Evolutionary conservation across 2,329 filamentous ascomycete species (phyloP).

Genomic region (Fonsecaea multimorphosa): DNA sequence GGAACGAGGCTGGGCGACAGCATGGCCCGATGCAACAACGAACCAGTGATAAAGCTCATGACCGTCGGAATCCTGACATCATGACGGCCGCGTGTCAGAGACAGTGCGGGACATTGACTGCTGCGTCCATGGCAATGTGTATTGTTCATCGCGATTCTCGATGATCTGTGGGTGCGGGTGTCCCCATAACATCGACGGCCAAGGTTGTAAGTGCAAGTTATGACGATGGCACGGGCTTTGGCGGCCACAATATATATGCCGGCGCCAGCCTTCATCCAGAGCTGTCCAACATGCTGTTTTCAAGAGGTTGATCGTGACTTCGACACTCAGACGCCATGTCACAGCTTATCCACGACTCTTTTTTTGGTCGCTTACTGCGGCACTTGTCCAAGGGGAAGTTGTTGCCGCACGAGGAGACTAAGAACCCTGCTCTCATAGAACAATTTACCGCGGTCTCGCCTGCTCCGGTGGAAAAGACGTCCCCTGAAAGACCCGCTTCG

Average conservation of each 20-base stretch:
- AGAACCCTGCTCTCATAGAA: not conserved
- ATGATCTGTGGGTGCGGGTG: not conserved
- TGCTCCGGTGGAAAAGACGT: not conserved
- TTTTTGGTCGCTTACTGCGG: not conserved
- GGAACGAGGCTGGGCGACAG: not conserved
- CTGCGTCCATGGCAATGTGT: not conserved
- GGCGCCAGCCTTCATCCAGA: not conserved
- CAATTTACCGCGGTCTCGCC: not conserved
- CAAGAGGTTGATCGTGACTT: not conserved
- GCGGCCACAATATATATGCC: not conserved
- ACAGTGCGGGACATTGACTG: not conserved
- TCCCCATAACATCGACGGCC: not conserved
- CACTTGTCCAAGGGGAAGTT: constrained; percentile 1
- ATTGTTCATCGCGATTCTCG: not conserved
- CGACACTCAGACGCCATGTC: not conserved
- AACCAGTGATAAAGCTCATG: not conserved
- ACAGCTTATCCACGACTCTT: constrained; percentile 5
- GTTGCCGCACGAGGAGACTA: not conserved
- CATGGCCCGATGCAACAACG: not conserved
- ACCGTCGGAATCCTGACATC: not conserved
- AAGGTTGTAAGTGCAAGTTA: not conserved
- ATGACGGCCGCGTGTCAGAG: not conserved
- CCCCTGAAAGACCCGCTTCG: constrained; percentile 15
- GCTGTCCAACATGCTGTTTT: not conserved
- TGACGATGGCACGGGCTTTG: not conserved